Conservation (phyloP, 2,329 filamentous ascomycete species). For the Fusarium hainanense region DNA sequence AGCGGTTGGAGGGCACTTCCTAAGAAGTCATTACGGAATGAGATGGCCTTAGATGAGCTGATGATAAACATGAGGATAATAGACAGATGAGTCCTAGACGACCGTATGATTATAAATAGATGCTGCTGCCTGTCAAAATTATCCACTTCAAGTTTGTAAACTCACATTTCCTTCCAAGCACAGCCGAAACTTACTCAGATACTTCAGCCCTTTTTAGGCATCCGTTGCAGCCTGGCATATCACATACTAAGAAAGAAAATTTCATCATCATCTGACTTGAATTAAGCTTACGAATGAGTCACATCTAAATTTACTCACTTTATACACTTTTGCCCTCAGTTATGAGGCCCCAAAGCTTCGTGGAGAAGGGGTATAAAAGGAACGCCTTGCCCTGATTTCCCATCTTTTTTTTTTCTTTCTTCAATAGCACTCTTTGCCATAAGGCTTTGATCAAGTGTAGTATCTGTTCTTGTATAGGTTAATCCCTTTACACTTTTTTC, state of each 20-base stretch:
- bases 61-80: neutral
- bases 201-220: slow-evolving; percentile 19
- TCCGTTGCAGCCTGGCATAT: neutral
- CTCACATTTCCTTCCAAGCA: neutral
- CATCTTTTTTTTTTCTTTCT: neutral
- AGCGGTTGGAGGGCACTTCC: slow-evolving; percentile 48
- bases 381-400: neutral
- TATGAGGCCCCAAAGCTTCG: neutral
- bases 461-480: slow-evolving; percentile 47
- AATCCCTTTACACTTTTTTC: slow-evolving; percentile 31
- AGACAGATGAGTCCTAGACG: neutral
- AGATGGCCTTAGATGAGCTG: neutral
- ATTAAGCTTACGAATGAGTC: neutral
- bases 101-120: neutral
- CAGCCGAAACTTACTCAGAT: neutral
- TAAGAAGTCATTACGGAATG: neutral
- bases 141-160: neutral
- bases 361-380: slow-evolving; percentile 21
- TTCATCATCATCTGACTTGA: neutral
- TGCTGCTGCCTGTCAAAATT: neutral
- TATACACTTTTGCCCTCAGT: slow-evolving; percentile 11
- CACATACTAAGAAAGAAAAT: neutral
- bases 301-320: neutral
- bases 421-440: slow-evolving; percentile 24
- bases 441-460: slow-evolving; percentile 45